Percentiles rank a stretch among this genome's conserved stretches.
Evolutionary conservation across 352 stramenopile species (phyloP).

Genomic region (Blastocystis hominis): DNA sequence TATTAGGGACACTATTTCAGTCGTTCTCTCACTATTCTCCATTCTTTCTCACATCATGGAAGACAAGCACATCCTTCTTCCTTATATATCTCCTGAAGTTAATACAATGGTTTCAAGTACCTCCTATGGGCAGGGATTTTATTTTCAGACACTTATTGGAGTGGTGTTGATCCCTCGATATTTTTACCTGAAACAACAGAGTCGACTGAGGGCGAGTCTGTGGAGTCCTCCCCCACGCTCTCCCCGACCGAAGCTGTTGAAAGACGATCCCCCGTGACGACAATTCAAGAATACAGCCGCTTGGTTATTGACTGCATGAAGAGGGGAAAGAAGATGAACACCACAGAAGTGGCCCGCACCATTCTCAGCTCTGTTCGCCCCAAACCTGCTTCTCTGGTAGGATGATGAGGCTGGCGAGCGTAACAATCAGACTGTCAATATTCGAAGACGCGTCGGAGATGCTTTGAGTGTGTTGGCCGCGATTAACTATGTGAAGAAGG

Average conservation of each 20-base stretch:
- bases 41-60: background rate
- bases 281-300: conserved; percentile 32
- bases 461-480: conserved; percentile 13
- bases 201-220: too few relatives aligned
- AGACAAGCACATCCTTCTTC: background rate
- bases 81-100: background rate
- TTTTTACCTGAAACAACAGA: background rate
- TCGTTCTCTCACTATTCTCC: conserved; percentile 28
- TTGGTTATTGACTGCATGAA: conserved; percentile 43
- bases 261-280: background rate
- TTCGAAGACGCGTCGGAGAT: conserved; percentile 23
- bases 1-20: background rate
- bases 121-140: background rate
- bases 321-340: conserved; percentile 12
- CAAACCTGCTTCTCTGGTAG: background rate
- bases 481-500: conserved; percentile 17
- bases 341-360: conserved; percentile 1
- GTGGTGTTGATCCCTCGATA: background rate
- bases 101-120: background rate
- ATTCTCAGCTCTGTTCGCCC: background rate
- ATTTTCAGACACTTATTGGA: background rate
- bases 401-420: background rate
- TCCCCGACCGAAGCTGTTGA: background rate
- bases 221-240: background rate
- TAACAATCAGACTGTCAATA: background rate